Evolutionary conservation across 345 rosid species (phyloP), one percentile per base, ranked within the genome.

Genomic region (Euphorbia peplus): DNA sequence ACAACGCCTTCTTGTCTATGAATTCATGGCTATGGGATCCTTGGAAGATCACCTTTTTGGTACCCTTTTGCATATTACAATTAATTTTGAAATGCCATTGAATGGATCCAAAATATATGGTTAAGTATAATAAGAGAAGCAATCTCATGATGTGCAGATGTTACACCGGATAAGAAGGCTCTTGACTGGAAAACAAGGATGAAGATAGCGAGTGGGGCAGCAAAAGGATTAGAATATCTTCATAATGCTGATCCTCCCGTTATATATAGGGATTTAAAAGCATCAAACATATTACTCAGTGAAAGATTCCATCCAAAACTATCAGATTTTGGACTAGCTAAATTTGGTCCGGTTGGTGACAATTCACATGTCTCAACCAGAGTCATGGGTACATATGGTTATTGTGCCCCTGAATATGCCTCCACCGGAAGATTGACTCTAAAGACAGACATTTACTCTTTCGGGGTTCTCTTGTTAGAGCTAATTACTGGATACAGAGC

Each of bases 1-100:
- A 16, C 98, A 90, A 59, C 88, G 96, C 24, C 84, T 90, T 68
- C 85, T 92, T 22, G 91, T 92, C 30, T 87, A 88, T 15, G 88
- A 90, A 19, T 87, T 83, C 64, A 79, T 90, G 96, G 78, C 86
- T 53, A 78, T 70, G 11, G 91, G 92, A 65, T 87, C 91, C 59
- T 66, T 92, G 75, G 96, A 92, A 60, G 88, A 84, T 84, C 91
- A 72, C 63, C 77, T 90, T 68, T 86, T 81, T 28, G 81, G 93
- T 87, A 82, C 69, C 52, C n/a, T n/a, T n/a, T n/a, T n/a, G n/a
- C n/a, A 48, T 64, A 8, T 48, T 10, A 16, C 21, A 44, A 32
- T 32, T 32, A 32, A 32, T 32, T 32, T 32, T 32, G 37, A 32
- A 32, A 32, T 32, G 6, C 3, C 37, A 32, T 32, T 32, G 37